Evolutionary conservation across 805 yeast species (phyloP).

Genomic region (Komagataella populi): DNA sequence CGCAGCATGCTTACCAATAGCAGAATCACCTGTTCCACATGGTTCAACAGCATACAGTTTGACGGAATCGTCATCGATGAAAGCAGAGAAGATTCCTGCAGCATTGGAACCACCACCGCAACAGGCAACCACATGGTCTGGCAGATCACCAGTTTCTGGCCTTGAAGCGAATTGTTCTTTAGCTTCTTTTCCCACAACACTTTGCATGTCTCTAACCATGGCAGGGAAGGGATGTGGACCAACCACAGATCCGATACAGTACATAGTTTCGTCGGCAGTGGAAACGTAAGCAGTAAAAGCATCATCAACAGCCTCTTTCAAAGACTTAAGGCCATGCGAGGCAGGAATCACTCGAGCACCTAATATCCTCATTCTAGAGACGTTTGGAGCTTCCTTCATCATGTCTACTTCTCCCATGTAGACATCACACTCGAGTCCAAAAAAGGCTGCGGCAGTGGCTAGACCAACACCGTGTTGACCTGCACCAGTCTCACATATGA

Average conservation of each 20-base stretch:
- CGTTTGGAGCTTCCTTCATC: slow-evolving; percentile 6
- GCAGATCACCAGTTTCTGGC: slow-evolving; percentile 2
- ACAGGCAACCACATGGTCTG: slow-evolving; percentile 7
- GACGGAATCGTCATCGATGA: slow-evolving; percentile 6
- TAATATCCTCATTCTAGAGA: slow-evolving; percentile 5
- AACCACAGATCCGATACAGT: slow-evolving; percentile 7
- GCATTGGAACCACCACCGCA: slow-evolving; percentile 8
- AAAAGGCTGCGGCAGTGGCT: slow-evolving; percentile 34
- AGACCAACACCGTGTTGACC: slow-evolving; percentile 40
- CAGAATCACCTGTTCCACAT: slow-evolving; percentile 5
- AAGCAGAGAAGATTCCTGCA: slow-evolving; percentile 5
- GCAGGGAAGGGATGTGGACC: slow-evolving; percentile 6
- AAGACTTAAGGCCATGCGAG: slow-evolving; percentile 4
- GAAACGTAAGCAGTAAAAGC: slow-evolving; percentile 5
- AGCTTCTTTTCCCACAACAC: slow-evolving; percentile 6
- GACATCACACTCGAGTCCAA: slow-evolving; percentile 4
- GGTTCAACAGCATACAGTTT: slow-evolving; percentile 7
- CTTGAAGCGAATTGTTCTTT: slow-evolving; percentile 3
- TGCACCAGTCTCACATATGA: slow-evolving; percentile 36
- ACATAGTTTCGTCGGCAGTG: slow-evolving; percentile 5
- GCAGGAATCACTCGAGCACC: slow-evolving; percentile 7
- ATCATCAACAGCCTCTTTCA: slow-evolving; percentile 6
- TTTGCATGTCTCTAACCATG: slow-evolving; percentile 6
- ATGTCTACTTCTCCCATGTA: slow-evolving; percentile 7
- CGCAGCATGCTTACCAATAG: slow-evolving; percentile 5